These are phyloP conservation scores for Calocybe indica DNA, from an alignment of 768 basidiomycete genomes.

Conservation along the genomic window DNA sequence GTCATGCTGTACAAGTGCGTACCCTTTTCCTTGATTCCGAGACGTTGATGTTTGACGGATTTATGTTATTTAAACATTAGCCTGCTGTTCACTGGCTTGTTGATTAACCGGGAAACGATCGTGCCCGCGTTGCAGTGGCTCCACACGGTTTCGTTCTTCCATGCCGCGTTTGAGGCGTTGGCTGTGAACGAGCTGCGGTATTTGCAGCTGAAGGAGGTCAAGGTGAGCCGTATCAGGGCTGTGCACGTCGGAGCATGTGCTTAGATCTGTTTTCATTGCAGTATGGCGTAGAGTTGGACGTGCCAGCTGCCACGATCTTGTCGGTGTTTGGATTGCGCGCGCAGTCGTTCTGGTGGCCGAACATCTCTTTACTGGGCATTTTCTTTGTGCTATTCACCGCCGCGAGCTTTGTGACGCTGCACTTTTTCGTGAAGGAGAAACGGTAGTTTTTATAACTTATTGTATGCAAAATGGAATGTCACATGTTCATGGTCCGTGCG, in stretches of 20 bases:
- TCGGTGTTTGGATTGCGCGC: slow-evolving; percentile 91
- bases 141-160: slow-evolving; percentile 94
- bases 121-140: slow-evolving; percentile 72
- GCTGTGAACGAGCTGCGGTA: slow-evolving; percentile 98
- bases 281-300: slow-evolving; percentile 96
- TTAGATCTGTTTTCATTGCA: slow-evolving; percentile 23
- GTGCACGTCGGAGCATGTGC: not conserved
- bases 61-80: slow-evolving; percentile 30
- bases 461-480: slow-evolving; percentile 2
- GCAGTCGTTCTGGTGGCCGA: slow-evolving; percentile 99
- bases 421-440: slow-evolving; percentile 86
- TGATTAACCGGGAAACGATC: slow-evolving; percentile 91
- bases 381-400: slow-evolving; percentile 81
- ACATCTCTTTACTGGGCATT: slow-evolving; percentile 77
- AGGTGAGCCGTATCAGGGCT: slow-evolving; percentile 42
- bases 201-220: slow-evolving; percentile 85
- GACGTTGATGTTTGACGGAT: too few relatives aligned
- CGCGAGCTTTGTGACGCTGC: slow-evolving; percentile 72
- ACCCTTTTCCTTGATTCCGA: not conserved
- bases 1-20: slow-evolving; percentile 98
- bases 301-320: slow-evolving; percentile 93
- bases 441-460: slow-evolving; percentile 24
- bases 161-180: slow-evolving; percentile 95
- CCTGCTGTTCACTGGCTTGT: slow-evolving; percentile 88
- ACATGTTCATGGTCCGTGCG: not conserved